Conservation (phyloP, 1,139 yeast species). For the Magnusiomyces suaveolens region DNA sequence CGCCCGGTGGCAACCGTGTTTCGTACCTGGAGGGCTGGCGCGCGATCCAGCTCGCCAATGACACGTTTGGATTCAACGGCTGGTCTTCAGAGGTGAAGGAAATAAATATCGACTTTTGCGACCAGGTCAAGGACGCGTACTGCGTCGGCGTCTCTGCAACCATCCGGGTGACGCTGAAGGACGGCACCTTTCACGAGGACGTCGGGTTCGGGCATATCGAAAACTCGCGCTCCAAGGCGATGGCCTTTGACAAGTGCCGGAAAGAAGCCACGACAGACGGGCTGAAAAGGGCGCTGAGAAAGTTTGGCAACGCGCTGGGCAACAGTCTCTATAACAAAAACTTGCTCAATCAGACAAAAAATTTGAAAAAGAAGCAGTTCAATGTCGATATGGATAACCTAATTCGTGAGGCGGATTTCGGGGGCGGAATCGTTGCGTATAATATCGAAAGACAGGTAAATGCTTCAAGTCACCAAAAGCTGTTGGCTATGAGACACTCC, state of each 20-base stretch:
- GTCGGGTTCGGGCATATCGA: constrained; percentile 67
- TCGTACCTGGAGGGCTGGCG: constrained; percentile 38
- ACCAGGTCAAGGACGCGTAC: constrained; percentile 30
- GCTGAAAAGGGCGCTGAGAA: constrained; percentile 60
- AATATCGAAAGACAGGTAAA: not conserved
- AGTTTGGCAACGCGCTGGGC: constrained; percentile 70
- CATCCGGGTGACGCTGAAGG: constrained; percentile 59
- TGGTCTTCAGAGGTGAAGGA: constrained; percentile 49
- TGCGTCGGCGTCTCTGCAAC: constrained; percentile 53
- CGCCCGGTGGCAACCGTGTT: constrained; percentile 36
- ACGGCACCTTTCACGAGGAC: constrained; percentile 70
- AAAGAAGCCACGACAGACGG: constrained; percentile 79
- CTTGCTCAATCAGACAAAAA: constrained; percentile 43
- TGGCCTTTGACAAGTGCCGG: constrained; percentile 65
- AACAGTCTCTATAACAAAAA: constrained; percentile 63
- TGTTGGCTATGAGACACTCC: not conserved
- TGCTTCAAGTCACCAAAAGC: not conserved
- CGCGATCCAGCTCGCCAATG: constrained; percentile 49
- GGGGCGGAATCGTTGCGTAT: not conserved
- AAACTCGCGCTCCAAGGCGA: constrained; percentile 50
- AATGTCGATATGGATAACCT: constrained; percentile 7
- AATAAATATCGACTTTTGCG: constrained; percentile 30
- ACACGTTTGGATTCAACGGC: constrained; percentile 54
- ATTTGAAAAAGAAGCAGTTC: constrained; percentile 29
- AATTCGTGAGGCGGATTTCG: constrained; percentile 9